A percentile compares a stretch with the other conserved stretches of the same genome.
Evolutionary conservation across 257 asterid species (phyloP).

Genomic region (Solanum lycopersicoides): DNA sequence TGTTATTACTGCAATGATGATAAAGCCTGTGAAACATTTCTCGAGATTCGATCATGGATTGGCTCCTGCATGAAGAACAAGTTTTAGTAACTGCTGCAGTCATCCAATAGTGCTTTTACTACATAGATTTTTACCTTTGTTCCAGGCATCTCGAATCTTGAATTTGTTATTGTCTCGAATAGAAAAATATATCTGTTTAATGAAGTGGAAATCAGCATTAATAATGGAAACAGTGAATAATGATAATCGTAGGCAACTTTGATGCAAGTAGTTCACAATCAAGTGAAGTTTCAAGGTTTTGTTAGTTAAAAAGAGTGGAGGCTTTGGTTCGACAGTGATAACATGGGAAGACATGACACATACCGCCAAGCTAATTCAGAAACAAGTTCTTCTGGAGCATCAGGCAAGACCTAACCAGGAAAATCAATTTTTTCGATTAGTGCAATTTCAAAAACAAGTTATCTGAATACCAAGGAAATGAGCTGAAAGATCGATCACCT

Average conservation of each 20-base stretch:
- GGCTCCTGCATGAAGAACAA: slow-evolving; percentile 46
- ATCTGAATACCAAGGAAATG: not conserved
- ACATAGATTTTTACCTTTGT: slow-evolving; percentile 31
- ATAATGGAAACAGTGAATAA: not conserved
- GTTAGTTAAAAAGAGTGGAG: not conserved
- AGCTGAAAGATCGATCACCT: slow-evolving; percentile 26
- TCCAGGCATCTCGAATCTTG: slow-evolving; percentile 47
- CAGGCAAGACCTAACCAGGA: slow-evolving; percentile 66
- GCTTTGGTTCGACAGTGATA: not conserved
- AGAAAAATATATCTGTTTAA: slow-evolving; percentile 68
- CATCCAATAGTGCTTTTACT: not conserved
- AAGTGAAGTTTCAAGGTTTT: not conserved
- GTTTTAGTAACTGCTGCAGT: not conserved
- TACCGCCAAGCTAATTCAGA: slow-evolving; percentile 94
- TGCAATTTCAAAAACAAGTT: not conserved
- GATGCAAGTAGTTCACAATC: not conserved
- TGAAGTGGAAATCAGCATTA: not conserved
- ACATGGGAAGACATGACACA: not conserved
- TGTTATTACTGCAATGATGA: slow-evolving; percentile 26
- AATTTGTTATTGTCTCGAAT: slow-evolving; percentile 71
- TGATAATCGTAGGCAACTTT: not conserved
- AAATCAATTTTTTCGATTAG: not conserved
- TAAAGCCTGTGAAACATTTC: slow-evolving; percentile 49
- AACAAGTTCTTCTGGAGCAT: slow-evolving; percentile 83
- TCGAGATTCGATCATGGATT: slow-evolving; percentile 69